phyloP scores from a whole-genome alignment of 78 protist genomes.

The Dictyostelium purpureum region DNA sequence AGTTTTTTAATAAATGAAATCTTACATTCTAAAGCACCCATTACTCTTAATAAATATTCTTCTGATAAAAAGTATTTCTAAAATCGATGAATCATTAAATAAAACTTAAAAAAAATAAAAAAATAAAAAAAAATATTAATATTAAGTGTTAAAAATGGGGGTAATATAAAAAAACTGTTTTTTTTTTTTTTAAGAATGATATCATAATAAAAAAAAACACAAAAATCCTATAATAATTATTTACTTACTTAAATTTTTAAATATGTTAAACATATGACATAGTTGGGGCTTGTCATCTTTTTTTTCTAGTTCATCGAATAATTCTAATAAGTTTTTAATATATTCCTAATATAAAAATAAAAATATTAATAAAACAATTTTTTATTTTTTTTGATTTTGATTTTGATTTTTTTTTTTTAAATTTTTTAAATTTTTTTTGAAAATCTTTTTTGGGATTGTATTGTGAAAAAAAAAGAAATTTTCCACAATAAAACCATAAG shows the following conservation, averaged over 20 bases:
- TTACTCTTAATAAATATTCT: slow-evolving; percentile 62
- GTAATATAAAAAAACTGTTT: too few relatives aligned
- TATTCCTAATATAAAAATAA: slow-evolving; percentile 50
- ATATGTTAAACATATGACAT: slow-evolving; percentile 51
- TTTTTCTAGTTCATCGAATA: slow-evolving; percentile 78
- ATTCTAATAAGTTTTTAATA: slow-evolving; percentile 42
- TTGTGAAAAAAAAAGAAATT: too few relatives aligned
- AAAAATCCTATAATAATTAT: not conserved
- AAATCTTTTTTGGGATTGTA: not conserved
- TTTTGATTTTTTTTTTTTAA: not conserved
- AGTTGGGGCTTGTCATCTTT: slow-evolving; percentile 15
- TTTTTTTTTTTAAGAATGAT: not conserved
- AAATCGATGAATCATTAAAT: slow-evolving; percentile 76
- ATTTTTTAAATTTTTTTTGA: not conserved
- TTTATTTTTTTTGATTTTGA: not conserved
- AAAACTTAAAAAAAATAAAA: slow-evolving; percentile 17
- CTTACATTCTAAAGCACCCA: slow-evolving; percentile 92
- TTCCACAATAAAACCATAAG: too few relatives aligned
- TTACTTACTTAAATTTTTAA: slow-evolving; percentile 74
- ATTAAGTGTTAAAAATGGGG: too few relatives aligned
- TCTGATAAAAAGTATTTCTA: slow-evolving; percentile 81
- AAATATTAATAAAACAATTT: not conserved
- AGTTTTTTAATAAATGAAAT: too few relatives aligned
- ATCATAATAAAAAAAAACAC: not conserved
- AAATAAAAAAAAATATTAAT: not conserved